phyloP scores from a whole-genome alignment of 176 grass and related monocot genomes.

The Zea luxurians region DNA sequence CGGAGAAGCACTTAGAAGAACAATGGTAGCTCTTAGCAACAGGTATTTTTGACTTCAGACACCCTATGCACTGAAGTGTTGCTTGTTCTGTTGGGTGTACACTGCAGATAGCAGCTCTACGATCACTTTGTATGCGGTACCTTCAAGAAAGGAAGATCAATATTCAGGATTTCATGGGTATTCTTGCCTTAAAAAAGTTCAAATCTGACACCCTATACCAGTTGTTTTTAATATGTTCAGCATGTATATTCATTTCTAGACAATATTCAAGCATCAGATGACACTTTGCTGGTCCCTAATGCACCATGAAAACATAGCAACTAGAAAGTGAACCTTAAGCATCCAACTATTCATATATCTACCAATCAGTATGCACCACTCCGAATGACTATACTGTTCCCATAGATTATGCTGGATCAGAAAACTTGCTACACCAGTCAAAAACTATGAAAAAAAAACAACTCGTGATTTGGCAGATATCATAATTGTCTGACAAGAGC shows the following conservation, averaged over 20 bases:
- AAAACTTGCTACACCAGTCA: not conserved
- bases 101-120: constrained; percentile 66
- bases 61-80: constrained; percentile 77
- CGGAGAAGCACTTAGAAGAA: constrained; percentile 73
- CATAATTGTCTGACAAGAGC: not conserved
- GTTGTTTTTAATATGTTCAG: constrained; percentile 5
- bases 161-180: constrained; percentile 3
- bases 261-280: not conserved
- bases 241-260: not conserved
- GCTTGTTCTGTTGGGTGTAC: constrained; percentile 82
- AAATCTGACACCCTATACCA: not conserved
- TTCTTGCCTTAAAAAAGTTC: constrained; percentile 13
- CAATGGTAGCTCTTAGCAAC: constrained; percentile 85
- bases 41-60: constrained; percentile 89
- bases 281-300: not conserved
- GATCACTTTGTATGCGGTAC: constrained; percentile 77
- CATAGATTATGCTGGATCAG: not conserved
- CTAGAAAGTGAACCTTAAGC: not conserved
- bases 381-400: not conserved
- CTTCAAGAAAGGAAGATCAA: constrained; percentile 45
- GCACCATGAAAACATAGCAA: not conserved
- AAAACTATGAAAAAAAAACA: not conserved
- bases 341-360: not conserved
- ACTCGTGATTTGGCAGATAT: not conserved
- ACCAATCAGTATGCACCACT: not conserved